Percentiles rank a stretch among this genome's conserved stretches.
Conservation (phyloP, 305 asterid genomes). For the Ajuga reptans region DNA sequence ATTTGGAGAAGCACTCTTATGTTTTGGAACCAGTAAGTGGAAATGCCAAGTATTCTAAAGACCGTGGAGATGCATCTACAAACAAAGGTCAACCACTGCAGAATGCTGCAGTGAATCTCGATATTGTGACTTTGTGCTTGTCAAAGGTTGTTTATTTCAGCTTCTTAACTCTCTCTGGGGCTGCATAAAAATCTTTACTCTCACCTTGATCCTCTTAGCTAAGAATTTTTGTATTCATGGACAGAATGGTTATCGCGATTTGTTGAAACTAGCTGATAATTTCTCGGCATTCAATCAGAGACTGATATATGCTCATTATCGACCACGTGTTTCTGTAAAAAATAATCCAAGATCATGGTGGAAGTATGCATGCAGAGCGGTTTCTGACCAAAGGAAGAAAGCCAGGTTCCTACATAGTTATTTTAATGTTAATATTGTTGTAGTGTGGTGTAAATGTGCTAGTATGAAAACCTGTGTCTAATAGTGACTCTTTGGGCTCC, state of each 20-base stretch:
- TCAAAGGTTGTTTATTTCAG: conserved; percentile 59
- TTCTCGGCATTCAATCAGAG: conserved; percentile 91
- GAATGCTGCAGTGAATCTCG: conserved; percentile 75
- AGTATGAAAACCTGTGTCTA: background rate
- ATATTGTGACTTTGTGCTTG: conserved; percentile 87
- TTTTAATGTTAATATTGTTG: background rate
- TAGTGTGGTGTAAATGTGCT: background rate
- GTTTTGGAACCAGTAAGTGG: conserved; percentile 88
- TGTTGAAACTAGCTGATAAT: conserved; percentile 86
- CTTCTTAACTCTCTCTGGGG: background rate
- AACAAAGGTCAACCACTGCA: conserved; percentile 57
- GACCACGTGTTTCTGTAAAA: conserved; percentile 59
- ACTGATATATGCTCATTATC: conserved; percentile 76
- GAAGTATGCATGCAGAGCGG: conserved; percentile 78
- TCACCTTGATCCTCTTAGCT: conserved; percentile 14
- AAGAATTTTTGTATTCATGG: conserved; percentile 19
- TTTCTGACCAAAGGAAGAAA: conserved; percentile 69
- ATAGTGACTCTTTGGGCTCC: conserved; percentile 1
- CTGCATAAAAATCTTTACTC: background rate
- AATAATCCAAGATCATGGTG: conserved; percentile 83
- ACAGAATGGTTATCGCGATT: conserved; percentile 81
- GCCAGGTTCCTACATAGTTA: conserved; percentile 49
- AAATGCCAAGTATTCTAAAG: conserved; percentile 74
- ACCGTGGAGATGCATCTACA: conserved; percentile 50
- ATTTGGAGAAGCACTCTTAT: conserved; percentile 53